These are phyloP conservation scores for Verticillium zaregamsianum DNA, from an alignment of 2,329 filamentous ascomycete genomes.

Conservation along the genomic window DNA sequence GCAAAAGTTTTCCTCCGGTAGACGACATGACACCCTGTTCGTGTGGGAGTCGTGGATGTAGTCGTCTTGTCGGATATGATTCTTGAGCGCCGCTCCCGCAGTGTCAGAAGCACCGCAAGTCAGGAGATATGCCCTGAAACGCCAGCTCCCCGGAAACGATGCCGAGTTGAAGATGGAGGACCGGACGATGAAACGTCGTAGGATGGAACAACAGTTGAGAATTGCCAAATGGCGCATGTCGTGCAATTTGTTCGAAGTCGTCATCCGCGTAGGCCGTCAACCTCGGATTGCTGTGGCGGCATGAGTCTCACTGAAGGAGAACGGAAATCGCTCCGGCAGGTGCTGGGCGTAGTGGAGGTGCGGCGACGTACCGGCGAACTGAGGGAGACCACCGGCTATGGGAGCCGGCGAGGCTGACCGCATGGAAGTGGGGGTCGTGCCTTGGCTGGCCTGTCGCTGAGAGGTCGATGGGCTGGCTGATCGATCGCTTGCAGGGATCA, in stretches of 20 bases:
- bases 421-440: conserved; percentile 27
- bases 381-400: conserved; percentile 36
- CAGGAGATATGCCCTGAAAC: conserved; percentile 7
- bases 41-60: not conserved
- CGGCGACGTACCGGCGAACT: conserved; percentile 42
- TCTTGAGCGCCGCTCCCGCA: conserved; percentile 3
- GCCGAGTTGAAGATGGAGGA: not conserved
- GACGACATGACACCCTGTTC: not conserved
- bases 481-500: conserved; percentile 14
- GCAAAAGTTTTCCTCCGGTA: conserved; percentile 4
- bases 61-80: not conserved
- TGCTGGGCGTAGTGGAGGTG: conserved; percentile 34
- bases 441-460: conserved; percentile 16
- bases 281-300: conserved; percentile 44
- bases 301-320: conserved; percentile 42
- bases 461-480: conserved; percentile 22
- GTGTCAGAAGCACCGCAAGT: conserved; percentile 3
- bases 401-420: conserved; percentile 41
- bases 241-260: not conserved
- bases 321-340: conserved; percentile 44
- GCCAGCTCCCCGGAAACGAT: conserved; percentile 3
- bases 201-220: conserved; percentile 10
- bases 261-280: conserved; percentile 15
- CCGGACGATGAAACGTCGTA: not conserved
- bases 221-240: conserved; percentile 7